Evolutionary conservation across 768 basidiomycete genomes (phyloP).

Genomic region (Pleurotus pulmonarius): DNA sequence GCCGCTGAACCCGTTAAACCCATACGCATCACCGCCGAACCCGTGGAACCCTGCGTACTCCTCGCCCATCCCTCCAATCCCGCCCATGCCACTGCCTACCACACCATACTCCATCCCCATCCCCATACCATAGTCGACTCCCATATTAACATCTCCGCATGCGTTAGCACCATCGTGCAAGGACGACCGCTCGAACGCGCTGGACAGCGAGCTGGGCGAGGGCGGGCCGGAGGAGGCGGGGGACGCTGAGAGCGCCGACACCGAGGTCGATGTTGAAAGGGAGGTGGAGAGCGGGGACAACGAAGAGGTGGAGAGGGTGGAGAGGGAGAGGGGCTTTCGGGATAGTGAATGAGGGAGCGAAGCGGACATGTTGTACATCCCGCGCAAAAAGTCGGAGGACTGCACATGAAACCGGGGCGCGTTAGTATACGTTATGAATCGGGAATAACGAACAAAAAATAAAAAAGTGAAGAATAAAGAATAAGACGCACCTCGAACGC

Average conservation of each 20-base stretch:
- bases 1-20: too few species aligned
- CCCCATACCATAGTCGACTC: neutral
- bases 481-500: slow-evolving; percentile 34
- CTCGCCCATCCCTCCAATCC: neutral
- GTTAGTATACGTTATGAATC: too few species aligned
- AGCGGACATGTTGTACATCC: slow-evolving; percentile 37
- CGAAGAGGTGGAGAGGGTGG: slow-evolving; percentile 44
- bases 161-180: too few species aligned
- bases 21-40: neutral
- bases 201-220: neutral
- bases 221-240: neutral
- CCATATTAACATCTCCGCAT: neutral
- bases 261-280: slow-evolving; percentile 19
- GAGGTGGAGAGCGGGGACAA: slow-evolving; percentile 37
- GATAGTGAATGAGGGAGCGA: slow-evolving; percentile 4
- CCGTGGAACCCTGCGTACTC: neutral
- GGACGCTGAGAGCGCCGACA: neutral
- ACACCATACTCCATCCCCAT: neutral
- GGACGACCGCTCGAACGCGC: too few species aligned
- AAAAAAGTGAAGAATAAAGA: slow-evolving; percentile 6
- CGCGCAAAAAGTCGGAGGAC: slow-evolving; percentile 48
- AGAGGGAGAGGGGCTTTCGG: slow-evolving; percentile 43
- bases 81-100: neutral
- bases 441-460: slow-evolving; percentile 5
- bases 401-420: too few species aligned